phyloP scores from a whole-genome alignment of 495 filamentous ascomycete genomes.

The Friedmanniomyces endolithicus region DNA sequence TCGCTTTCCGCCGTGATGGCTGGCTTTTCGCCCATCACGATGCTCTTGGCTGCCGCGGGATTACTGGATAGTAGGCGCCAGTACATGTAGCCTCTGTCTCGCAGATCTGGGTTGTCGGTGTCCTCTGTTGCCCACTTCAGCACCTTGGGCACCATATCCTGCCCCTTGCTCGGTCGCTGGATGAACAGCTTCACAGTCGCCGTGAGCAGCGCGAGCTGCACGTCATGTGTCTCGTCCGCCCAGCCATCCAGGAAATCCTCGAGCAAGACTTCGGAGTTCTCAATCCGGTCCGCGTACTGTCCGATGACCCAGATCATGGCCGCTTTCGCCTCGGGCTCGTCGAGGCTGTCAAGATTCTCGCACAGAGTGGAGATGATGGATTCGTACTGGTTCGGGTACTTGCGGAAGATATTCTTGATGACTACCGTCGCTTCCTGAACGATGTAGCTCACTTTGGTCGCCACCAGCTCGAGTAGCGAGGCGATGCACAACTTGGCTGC shows the following conservation, averaged over 20 bases:
- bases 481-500: conserved; percentile 84
- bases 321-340: conserved; percentile 97
- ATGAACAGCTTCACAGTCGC: conserved; percentile 98
- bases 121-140: conserved; percentile 98
- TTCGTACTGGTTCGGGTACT: conserved; percentile 98
- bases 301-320: conserved; percentile 99
- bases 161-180: conserved; percentile 87
- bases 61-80: conserved; percentile 95
- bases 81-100: conserved; percentile 97
- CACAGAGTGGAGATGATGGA: conserved; percentile 91
- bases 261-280: conserved; percentile 84
- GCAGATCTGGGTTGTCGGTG: conserved; percentile 92
- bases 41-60: conserved; percentile 67
- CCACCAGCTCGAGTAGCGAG: conserved; percentile 80
- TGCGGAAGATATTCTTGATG: conserved; percentile 97
- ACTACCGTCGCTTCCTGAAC: conserved; percentile 99
- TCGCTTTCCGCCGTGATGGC: conserved; percentile 94
- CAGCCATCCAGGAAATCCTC: conserved; percentile 93
- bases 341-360: conserved; percentile 89
- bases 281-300: conserved; percentile 92
- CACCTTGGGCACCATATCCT: conserved; percentile 86
- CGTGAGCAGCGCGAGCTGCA: conserved; percentile 87
- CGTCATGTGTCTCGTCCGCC: conserved; percentile 84
- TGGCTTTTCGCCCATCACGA: conserved; percentile 96
- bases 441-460: conserved; percentile 99